These are phyloP conservation scores for Echinosophora koreensis DNA, from an alignment of 306 rosid genomes.

Conservation along the genomic window DNA sequence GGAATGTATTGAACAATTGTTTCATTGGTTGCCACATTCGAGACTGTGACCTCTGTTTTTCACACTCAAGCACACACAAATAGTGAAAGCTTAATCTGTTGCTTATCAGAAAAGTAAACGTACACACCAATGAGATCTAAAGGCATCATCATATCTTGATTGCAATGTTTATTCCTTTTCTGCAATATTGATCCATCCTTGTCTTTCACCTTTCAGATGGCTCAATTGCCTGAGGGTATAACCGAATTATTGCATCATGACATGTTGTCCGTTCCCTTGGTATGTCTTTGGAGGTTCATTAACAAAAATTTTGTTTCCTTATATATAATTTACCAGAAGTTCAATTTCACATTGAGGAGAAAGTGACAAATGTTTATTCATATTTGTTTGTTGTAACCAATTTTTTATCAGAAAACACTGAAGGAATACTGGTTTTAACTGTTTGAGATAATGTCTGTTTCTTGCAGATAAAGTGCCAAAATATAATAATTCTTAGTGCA, in stretches of 20 bases:
- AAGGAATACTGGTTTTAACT: slow-evolving; percentile 28
- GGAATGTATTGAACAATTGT: slow-evolving; percentile 8
- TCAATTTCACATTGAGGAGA: slow-evolving; percentile 25
- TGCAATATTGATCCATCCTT: slow-evolving; percentile 44
- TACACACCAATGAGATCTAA: background rate
- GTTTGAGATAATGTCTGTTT: slow-evolving; percentile 37
- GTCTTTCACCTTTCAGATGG: slow-evolving; percentile 81
- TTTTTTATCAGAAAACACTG: slow-evolving; percentile 3
- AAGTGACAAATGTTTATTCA: background rate
- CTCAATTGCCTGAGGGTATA: slow-evolving; percentile 94
- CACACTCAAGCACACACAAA: background rate
- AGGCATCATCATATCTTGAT: slow-evolving; percentile 12
- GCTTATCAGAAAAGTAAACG: background rate
- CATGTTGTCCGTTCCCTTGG: slow-evolving; percentile 81
- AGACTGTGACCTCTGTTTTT: background rate
- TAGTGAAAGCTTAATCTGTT: background rate
- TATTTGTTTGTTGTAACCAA: slow-evolving; percentile 28
- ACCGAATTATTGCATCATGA: slow-evolving; percentile 93
- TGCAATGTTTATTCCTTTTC: slow-evolving; percentile 35
- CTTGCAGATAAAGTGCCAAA: slow-evolving; percentile 89
- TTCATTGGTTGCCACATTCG: slow-evolving; percentile 1
- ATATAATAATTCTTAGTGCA: slow-evolving; percentile 74
- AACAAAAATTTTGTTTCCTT: slow-evolving; percentile 27
- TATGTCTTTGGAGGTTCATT: slow-evolving; percentile 55
- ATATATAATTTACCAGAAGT: slow-evolving; percentile 30